These are phyloP conservation scores for Aureobasidium sp. DNA, from an alignment of 2,329 filamentous ascomycete species.

Conservation along the genomic window DNA sequence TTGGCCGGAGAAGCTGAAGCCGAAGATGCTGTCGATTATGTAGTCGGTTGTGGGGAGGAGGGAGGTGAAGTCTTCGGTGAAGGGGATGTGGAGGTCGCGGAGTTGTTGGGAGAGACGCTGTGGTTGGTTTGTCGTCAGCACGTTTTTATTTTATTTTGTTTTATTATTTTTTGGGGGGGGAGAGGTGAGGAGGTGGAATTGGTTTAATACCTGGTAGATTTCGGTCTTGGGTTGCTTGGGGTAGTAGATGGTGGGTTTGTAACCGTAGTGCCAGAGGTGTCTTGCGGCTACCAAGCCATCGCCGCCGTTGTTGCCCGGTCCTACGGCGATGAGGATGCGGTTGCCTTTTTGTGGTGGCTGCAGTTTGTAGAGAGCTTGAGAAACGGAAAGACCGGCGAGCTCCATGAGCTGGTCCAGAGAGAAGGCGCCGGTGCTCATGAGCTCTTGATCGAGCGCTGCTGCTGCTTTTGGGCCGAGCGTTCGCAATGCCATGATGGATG, in stretches of 20 bases:
- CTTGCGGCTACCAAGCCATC: conserved; percentile 92
- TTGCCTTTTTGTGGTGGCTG: conserved; percentile 68
- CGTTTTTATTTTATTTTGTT: not conserved
- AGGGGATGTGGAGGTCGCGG: conserved; percentile 72
- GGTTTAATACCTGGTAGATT: conserved; percentile 75
- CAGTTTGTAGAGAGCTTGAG: conserved; percentile 81
- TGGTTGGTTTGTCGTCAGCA: not conserved
- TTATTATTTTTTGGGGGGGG: conserved; percentile 16
- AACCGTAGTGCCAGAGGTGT: conserved; percentile 87
- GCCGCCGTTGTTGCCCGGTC: conserved; percentile 72
- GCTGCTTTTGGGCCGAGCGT: conserved; percentile 56
- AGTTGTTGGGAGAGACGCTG: conserved; percentile 80
- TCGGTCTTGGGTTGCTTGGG: conserved; percentile 89
- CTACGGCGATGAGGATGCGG: conserved; percentile 80
- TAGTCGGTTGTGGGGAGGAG: conserved; percentile 67
- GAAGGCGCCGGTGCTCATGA: conserved; percentile 84
- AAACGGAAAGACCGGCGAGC: conserved; percentile 83
- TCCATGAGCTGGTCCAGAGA: conserved; percentile 98
- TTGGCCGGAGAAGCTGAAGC: conserved; percentile 87
- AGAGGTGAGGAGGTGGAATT: too few species aligned
- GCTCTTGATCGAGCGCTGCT: conserved; percentile 80
- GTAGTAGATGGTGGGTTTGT: conserved; percentile 82
- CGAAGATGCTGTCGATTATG: conserved; percentile 87
- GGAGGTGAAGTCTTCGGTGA: conserved; percentile 68
- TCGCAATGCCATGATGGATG: not conserved